Conservation (phyloP, 2,329 filamentous ascomycete species). For the Microdochium trichocladiopsis region DNA sequence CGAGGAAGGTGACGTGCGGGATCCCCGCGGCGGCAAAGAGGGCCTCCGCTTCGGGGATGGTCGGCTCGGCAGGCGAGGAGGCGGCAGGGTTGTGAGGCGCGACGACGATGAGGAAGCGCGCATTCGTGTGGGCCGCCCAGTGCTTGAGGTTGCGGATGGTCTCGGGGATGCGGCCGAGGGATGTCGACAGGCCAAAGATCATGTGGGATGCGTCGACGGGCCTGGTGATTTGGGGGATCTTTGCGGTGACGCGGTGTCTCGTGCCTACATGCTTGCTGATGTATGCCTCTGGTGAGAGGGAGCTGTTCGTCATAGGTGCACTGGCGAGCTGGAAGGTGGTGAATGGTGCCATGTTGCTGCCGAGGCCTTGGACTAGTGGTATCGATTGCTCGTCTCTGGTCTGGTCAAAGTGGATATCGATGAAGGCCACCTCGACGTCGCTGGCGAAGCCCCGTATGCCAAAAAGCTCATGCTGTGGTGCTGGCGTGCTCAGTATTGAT, state of each 20-base stretch:
- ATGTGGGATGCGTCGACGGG: conserved; percentile 6
- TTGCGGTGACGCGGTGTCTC: not conserved
- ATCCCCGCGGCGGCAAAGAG: conserved; percentile 3
- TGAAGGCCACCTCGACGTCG: not conserved
- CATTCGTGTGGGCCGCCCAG: conserved; percentile 7
- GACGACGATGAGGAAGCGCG: conserved; percentile 7
- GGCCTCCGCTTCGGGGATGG: conserved; percentile 2
- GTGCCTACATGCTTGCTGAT: not conserved
- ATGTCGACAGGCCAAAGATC: conserved; percentile 8
- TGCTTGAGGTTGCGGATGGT: conserved; percentile 6
- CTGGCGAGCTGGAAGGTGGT: not conserved
- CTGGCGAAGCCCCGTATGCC: not conserved
- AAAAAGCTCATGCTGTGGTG: not conserved
- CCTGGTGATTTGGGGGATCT: not conserved
- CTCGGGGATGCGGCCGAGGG: conserved; percentile 6
- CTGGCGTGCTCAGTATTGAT: not conserved
- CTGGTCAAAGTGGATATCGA: not conserved
- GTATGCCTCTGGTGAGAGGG: not conserved
- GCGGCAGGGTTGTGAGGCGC: conserved; percentile 5
- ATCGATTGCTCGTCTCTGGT: not conserved
- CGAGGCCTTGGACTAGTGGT: not conserved
- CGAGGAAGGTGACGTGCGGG: conserved; percentile 3
- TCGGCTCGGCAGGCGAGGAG: not conserved
- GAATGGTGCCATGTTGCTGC: not conserved
- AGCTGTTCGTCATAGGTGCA: not conserved